Percentiles rank a stretch among this genome's conserved stretches.
Conservation (phyloP, 305 asterid species). For the Petunia hybrid region DNA sequence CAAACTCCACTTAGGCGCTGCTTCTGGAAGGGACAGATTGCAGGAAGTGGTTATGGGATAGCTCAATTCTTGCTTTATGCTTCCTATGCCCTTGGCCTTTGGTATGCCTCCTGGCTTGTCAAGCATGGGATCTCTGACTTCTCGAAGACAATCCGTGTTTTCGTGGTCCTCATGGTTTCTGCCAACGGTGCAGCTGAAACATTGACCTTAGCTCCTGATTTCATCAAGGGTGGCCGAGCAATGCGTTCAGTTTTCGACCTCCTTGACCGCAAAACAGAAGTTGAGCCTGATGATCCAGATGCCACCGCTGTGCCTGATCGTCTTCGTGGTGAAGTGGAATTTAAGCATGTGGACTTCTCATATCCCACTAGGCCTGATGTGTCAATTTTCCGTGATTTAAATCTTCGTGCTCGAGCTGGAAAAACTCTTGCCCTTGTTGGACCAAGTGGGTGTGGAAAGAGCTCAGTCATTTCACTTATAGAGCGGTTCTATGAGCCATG, state of each 20-base stretch:
- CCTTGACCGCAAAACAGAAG: constrained; percentile 91
- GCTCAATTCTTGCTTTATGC: constrained; percentile 94
- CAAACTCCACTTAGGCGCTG: constrained; percentile 72
- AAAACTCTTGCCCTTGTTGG: constrained; percentile 96
- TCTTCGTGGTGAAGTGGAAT: constrained; percentile 89
- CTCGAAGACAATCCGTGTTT: constrained; percentile 94
- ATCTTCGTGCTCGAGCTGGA: constrained; percentile 90
- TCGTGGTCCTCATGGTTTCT: constrained; percentile 99
- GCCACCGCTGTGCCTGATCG: constrained; percentile 62
- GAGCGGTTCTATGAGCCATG: constrained; percentile 93
- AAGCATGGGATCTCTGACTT: constrained; percentile 97
- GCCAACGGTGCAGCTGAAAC: constrained; percentile 99
- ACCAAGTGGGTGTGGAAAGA: constrained; percentile 96
- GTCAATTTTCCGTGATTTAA: constrained; percentile 70
- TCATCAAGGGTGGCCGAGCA: constrained; percentile 96
- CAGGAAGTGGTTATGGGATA: constrained; percentile 92
- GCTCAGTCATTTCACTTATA: constrained; percentile 75
- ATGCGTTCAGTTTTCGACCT: constrained; percentile 93
- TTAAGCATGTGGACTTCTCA: constrained; percentile 90
- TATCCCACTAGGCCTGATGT: constrained; percentile 92
- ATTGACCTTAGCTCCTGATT: constrained; percentile 92
- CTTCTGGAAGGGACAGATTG: constrained; percentile 99
- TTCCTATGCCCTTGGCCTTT: constrained; percentile 91
- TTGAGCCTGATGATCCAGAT: constrained; percentile 87
- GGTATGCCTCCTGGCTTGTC: constrained; percentile 99